A percentile compares a stretch with the other conserved stretches of the same genome.
Evolutionary conservation across 192 early-diverging fungal species (phyloP).

Genomic region (Hyaloraphidium curvatum): DNA sequence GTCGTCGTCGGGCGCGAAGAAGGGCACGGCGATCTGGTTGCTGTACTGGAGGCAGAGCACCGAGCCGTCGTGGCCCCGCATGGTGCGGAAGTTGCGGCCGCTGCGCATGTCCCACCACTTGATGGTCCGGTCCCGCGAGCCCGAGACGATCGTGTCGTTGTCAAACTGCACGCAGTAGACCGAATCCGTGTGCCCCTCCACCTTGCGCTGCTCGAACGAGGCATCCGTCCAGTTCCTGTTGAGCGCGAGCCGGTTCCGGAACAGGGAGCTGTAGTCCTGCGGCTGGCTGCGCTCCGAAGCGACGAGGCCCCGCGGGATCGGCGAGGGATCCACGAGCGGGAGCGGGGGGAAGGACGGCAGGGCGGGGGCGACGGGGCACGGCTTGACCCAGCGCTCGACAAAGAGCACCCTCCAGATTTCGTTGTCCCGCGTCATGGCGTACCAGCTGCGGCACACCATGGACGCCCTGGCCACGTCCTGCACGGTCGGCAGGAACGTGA

Average conservation of each 20-base stretch:
- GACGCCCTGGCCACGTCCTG: not conserved
- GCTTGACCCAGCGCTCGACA: too few species aligned
- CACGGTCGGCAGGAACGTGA: not conserved
- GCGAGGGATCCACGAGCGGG: too few species aligned
- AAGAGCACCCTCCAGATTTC: too few species aligned
- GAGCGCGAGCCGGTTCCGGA: not conserved
- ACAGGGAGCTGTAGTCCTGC: not conserved
- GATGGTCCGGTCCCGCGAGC: slow-evolving; percentile 39
- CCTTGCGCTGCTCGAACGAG: slow-evolving; percentile 8
- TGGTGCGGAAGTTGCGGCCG: slow-evolving; percentile 10
- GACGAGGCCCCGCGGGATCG: too few species aligned
- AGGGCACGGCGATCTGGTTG: not conserved
- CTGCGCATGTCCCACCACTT: slow-evolving; percentile 57
- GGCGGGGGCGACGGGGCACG: not conserved
- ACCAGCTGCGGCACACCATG: not conserved
- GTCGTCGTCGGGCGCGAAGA: too few species aligned
- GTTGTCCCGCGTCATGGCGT: not conserved
- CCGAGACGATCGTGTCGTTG: slow-evolving; percentile 41
- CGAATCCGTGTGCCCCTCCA: slow-evolving; percentile 57
- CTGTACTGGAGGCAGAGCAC: slow-evolving; percentile 78
- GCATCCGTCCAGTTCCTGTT: not conserved
- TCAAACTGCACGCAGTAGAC: slow-evolving; percentile 75
- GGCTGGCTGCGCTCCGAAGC: not conserved
- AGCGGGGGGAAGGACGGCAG: not conserved
- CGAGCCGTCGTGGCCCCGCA: slow-evolving; percentile 43